Conservation (phyloP, 2,329 filamentous ascomycete species). For the Colletotrichum sp. region DNA sequence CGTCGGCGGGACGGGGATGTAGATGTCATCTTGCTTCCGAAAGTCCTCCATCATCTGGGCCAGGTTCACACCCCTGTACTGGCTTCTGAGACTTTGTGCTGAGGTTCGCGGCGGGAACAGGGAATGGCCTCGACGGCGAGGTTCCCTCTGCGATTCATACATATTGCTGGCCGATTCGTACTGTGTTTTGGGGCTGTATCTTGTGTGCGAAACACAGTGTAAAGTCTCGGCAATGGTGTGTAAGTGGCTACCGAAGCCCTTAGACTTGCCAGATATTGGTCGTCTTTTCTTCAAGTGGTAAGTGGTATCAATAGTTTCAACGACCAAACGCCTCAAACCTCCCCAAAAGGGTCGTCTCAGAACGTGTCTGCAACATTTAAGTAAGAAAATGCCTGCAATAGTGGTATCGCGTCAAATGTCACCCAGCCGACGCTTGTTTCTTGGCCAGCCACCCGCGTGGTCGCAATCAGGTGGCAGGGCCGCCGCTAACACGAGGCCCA, state of each 20-base stretch:
- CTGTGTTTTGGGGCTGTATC: neutral
- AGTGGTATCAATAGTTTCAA: neutral
- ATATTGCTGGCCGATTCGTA: neutral
- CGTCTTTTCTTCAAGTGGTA: neutral
- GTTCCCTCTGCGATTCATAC: constrained; percentile 8
- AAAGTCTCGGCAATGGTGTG: neutral
- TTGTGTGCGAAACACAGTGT: neutral
- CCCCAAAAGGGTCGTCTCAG: neutral
- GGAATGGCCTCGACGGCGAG: constrained; percentile 2
- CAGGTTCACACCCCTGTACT: constrained; percentile 8
- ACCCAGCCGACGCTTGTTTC: neutral
- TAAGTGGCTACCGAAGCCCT: neutral
- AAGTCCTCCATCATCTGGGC: constrained; percentile 15
- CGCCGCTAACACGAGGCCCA: constrained; percentile 1
- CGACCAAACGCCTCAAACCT: neutral
- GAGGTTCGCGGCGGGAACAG: constrained; percentile 5
- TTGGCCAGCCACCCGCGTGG: constrained; percentile 6
- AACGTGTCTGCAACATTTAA: neutral
- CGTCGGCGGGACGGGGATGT: constrained; percentile 15
- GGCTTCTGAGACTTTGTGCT: constrained; percentile 12
- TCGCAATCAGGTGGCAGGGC: constrained; percentile 1
- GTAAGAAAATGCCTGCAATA: neutral
- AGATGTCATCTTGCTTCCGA: constrained; percentile 14
- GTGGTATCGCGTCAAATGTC: neutral
- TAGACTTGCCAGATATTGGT: neutral